Percentiles rank a stretch among this genome's conserved stretches.
Evolutionary conservation across 352 stramenopile species (phyloP).

Genomic region (Elongisporangium undulatum): DNA sequence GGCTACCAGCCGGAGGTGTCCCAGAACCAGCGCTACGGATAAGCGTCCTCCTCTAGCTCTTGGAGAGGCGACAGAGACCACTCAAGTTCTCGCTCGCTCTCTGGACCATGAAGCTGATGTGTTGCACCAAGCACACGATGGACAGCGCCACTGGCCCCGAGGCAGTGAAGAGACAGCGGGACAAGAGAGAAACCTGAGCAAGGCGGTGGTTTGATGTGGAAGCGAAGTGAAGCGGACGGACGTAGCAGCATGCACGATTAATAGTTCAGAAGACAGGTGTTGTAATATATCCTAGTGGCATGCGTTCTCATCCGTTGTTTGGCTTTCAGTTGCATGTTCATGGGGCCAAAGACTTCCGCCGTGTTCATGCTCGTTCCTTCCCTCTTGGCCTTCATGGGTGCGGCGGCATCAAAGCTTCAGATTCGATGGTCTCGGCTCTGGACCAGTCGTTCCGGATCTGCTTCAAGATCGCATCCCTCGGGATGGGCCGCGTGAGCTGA

Average conservation of each 20-base stretch:
- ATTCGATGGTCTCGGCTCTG: background rate
- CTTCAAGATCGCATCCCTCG: background rate
- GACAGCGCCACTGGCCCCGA: background rate
- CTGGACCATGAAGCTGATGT: background rate
- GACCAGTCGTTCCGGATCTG: background rate
- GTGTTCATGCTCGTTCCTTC: no score
- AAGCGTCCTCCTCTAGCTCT: slow-evolving; percentile 8
- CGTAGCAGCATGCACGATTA: background rate
- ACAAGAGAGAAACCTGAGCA: no score
- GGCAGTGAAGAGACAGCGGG: background rate
- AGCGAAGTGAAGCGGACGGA: background rate
- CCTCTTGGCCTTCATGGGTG: no score
- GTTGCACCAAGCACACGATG: background rate
- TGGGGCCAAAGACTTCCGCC: no score
- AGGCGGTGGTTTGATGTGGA: background rate
- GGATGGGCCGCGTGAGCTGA: background rate
- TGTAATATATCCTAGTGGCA: background rate
- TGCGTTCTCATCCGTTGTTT: background rate
- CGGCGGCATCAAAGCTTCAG: no score
- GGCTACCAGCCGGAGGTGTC: slow-evolving; percentile 74
- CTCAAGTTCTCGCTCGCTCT: background rate
- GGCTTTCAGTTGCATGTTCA: background rate
- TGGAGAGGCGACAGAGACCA: background rate
- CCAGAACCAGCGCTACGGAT: slow-evolving; percentile 77
- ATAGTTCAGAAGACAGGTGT: background rate